A percentile compares a stretch with the other conserved stretches of the same genome.
These are phyloP conservation scores for Phytophthora europaea DNA, from an alignment of 352 stramenopile genomes.

Conservation along the genomic window DNA sequence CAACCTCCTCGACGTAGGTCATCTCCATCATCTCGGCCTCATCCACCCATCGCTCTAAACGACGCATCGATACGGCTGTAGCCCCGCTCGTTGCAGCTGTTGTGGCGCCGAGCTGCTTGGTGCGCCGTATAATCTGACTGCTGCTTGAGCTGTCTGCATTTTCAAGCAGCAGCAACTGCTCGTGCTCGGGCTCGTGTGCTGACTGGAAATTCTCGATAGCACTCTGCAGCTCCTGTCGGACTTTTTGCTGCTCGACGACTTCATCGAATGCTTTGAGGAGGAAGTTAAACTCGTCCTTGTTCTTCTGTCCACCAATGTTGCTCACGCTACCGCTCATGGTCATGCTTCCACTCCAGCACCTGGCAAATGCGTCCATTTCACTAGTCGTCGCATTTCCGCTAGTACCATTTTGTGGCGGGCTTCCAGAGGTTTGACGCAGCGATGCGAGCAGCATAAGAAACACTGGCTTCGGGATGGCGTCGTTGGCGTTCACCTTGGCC, in stretches of 20 bases:
- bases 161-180: slow-evolving; percentile 41
- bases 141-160: slow-evolving; percentile 35
- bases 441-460: slow-evolving; percentile 61
- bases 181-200: slow-evolving; percentile 45
- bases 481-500: slow-evolving; percentile 52
- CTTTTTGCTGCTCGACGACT: slow-evolving; percentile 58
- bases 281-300: slow-evolving; percentile 77
- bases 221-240: slow-evolving; percentile 58
- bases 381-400: slow-evolving; percentile 34
- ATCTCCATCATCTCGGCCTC: slow-evolving; percentile 74
- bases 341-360: slow-evolving; percentile 53
- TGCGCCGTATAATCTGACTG: slow-evolving; percentile 39
- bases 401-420: slow-evolving; percentile 24
- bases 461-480: slow-evolving; percentile 57
- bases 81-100: slow-evolving; percentile 28
- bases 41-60: slow-evolving; percentile 71
- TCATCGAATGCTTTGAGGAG: slow-evolving; percentile 78
- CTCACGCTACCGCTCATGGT: slow-evolving; percentile 45
- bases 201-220: slow-evolving; percentile 55
- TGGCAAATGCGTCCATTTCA: slow-evolving; percentile 38
- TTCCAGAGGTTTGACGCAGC: slow-evolving; percentile 56
- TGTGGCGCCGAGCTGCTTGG: slow-evolving; percentile 31
- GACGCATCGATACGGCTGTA: slow-evolving; percentile 50
- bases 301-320: slow-evolving; percentile 36
- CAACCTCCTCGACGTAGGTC: slow-evolving; percentile 79